These are phyloP conservation scores for Podospora sp. DNA, from an alignment of 495 filamentous ascomycete species.

Conservation along the genomic window DNA sequence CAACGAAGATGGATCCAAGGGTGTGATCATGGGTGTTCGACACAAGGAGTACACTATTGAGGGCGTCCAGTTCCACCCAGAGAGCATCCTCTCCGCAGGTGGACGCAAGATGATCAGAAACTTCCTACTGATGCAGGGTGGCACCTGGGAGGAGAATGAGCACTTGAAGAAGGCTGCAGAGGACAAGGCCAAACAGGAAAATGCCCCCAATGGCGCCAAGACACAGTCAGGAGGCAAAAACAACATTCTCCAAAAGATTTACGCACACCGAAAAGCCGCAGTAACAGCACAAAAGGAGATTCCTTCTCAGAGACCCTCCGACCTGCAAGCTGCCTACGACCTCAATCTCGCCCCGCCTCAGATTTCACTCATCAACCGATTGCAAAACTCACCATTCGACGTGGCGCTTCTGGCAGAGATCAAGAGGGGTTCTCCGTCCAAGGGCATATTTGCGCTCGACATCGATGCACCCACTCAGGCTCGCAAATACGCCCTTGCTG, in stretches of 20 bases:
- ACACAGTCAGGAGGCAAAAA: conserved; percentile 58
- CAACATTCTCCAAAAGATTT: conserved; percentile 91
- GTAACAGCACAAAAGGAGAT: conserved; percentile 84
- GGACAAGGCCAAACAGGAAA: conserved; percentile 14
- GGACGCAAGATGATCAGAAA: conserved; percentile 89
- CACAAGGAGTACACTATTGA: conserved; percentile 90
- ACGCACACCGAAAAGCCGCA: conserved; percentile 74
- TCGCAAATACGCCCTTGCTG: conserved; percentile 86
- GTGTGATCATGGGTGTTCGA: conserved; percentile 94
- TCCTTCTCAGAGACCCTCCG: conserved; percentile 77
- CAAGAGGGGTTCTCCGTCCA: conserved; percentile 94
- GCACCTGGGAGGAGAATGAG: conserved; percentile 86
- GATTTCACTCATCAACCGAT: conserved; percentile 75
- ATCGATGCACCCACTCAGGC: conserved; percentile 90
- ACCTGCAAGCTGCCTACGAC: conserved; percentile 86
- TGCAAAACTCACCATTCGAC: conserved; percentile 78
- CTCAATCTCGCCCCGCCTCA: conserved; percentile 83
- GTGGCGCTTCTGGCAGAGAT: conserved; percentile 94
- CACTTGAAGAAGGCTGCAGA: conserved; percentile 46
- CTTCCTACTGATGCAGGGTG: conserved; percentile 82
- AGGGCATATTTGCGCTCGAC: conserved; percentile 86
- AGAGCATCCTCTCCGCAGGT: conserved; percentile 91
- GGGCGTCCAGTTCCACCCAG: conserved; percentile 96
- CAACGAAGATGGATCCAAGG: conserved; percentile 64
- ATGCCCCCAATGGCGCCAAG: conserved; percentile 26